Evolutionary conservation across 2,329 filamentous ascomycete genomes (phyloP).

Genomic region (Penicillium sp.): DNA sequence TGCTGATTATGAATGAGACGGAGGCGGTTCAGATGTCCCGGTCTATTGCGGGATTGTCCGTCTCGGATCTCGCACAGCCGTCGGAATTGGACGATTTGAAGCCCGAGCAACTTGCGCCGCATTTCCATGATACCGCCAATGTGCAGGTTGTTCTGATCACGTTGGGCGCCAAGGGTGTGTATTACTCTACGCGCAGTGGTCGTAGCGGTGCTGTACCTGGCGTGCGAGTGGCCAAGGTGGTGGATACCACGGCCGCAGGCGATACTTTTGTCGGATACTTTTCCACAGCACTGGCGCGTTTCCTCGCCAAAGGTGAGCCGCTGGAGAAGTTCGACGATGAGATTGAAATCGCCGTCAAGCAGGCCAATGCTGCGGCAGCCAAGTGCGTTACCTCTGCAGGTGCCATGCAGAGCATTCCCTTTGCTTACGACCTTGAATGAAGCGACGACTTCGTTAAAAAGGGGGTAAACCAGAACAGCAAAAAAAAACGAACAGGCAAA

Average conservation of each 20-base stretch:
- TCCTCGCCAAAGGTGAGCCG: constrained; percentile 9
- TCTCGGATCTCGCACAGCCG: constrained; percentile 4
- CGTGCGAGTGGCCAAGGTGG: constrained; percentile 16
- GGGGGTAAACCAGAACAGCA: too few relatives aligned
- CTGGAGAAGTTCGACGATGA: constrained; percentile 13
- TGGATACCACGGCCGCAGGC: constrained; percentile 19
- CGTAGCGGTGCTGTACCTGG: constrained; percentile 10
- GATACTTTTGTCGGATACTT: constrained; percentile 22
- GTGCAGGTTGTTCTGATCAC: constrained; percentile 20
- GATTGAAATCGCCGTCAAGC: constrained; percentile 12
- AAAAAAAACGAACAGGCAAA: too few relatives aligned
- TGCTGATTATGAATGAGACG: constrained; percentile 21
- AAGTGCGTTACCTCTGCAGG: constrained; percentile 16
- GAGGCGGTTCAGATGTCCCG: constrained; percentile 22
- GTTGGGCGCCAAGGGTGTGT: constrained; percentile 19
- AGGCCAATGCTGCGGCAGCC: constrained; percentile 16
- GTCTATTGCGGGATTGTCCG: constrained; percentile 12
- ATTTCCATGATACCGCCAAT: constrained; percentile 13
- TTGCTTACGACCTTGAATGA: constrained; percentile 17
- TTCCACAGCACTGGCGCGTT: constrained; percentile 13
- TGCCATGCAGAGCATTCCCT: constrained; percentile 19
- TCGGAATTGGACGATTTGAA: constrained; percentile 7
- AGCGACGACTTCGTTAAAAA: neutral
- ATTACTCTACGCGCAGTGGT: constrained; percentile 17
- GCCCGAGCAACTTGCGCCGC: constrained; percentile 13